Base-by-base conservation (phyloP, 2,329 filamentous ascomycete genomes). In the Lachnellula arida region DNA sequence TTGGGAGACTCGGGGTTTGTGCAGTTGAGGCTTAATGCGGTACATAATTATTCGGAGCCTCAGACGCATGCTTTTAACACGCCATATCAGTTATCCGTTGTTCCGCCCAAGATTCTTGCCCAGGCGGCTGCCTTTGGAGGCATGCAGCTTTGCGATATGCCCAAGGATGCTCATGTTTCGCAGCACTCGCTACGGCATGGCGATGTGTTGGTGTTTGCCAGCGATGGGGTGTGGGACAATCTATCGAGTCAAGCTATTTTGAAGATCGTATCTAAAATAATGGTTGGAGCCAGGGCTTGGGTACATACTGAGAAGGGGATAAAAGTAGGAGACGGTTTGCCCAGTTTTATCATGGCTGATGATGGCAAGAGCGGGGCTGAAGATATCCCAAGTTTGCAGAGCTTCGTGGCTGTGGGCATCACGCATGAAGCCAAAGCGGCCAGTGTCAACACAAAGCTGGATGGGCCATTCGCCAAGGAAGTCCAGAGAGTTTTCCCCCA, bases 41-140 rank as follows among this genome's bases (percentile, higher is more conserved):
- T 99, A 34, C 87, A 94, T 71, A 82, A 87, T 54, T 87, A 85
- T 68, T 96, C 91, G 2, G 82, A 86, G 48, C 88, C 91, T 23
- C 94, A 99, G 73, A 97, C 91, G 0, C 94, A 99, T 72, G 91
- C 87, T 44, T 99, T 99, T 80, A 99, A 99, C 73, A 97, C 94
- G 0, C 94, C 94, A 0, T 99, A 89, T 69, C 94, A 99, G 72
- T 81, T 99, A 42, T 93, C 91, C 53, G 85, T 96, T 52, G 86
- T 97, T 7, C 93, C 94, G 0, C 82, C 87, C 3, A 84, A 82
- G 64, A 86, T 96, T 73, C 81, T 91, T 55, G 82, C 85, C 22
- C 89, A 94, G 66, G 87, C 91, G 65, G 84, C 86, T 12, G 83
- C 90, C 28, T 97, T 96, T 71, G 93, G 93, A 19, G 90, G 90